Percentiles rank a stretch among this genome's conserved stretches.
These are phyloP conservation scores for Cyberlindnera meyerae DNA, from an alignment of 805 yeast species.

Conservation along the genomic window DNA sequence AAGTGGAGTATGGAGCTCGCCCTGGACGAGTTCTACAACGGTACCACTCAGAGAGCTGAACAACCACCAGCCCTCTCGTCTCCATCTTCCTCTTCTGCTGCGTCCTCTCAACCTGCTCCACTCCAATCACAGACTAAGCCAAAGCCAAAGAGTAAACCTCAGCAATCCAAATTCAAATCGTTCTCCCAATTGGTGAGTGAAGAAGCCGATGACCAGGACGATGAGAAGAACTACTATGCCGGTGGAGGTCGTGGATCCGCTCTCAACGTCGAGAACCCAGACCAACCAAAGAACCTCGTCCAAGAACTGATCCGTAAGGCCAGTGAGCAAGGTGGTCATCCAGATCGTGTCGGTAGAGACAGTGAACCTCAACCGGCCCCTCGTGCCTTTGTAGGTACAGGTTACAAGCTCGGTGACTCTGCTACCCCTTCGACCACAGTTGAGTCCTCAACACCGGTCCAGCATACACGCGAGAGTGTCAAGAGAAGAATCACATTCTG, in stretches of 20 bases:
- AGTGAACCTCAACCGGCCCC: slow-evolving; percentile 29
- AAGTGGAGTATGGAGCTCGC: slow-evolving; percentile 29
- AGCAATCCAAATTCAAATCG: slow-evolving; percentile 32
- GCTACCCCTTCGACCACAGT: slow-evolving; percentile 30
- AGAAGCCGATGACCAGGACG: slow-evolving; percentile 43
- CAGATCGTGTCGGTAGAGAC: slow-evolving; percentile 17
- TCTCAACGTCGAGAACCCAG: slow-evolving; percentile 73
- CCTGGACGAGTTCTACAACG: slow-evolving; percentile 29
- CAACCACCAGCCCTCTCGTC: too few relatives aligned
- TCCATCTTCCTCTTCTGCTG: too few relatives aligned
- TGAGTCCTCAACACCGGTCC: slow-evolving; percentile 35
- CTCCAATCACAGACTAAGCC: too few relatives aligned
- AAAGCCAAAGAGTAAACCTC: slow-evolving; percentile 1
- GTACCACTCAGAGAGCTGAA: slow-evolving; percentile 15
- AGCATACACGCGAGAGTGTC: slow-evolving; percentile 43
- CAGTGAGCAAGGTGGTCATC: slow-evolving; percentile 51
- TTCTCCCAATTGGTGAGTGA: slow-evolving; percentile 35
- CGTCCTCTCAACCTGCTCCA: too few relatives aligned
- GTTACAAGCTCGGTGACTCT: slow-evolving; percentile 36
- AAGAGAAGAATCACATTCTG: slow-evolving; percentile 85
- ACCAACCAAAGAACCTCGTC: slow-evolving; percentile 37
- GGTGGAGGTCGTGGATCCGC: slow-evolving; percentile 72
- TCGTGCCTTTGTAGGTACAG: slow-evolving; percentile 32
- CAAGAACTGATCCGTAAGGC: slow-evolving; percentile 64
- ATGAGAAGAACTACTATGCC: slow-evolving; percentile 58